Evolutionary conservation across 1,284 basidiomycete species (phyloP), one percentile per base, ranked within the genome.

Genomic region (Cryptococcus depauperatus): DNA sequence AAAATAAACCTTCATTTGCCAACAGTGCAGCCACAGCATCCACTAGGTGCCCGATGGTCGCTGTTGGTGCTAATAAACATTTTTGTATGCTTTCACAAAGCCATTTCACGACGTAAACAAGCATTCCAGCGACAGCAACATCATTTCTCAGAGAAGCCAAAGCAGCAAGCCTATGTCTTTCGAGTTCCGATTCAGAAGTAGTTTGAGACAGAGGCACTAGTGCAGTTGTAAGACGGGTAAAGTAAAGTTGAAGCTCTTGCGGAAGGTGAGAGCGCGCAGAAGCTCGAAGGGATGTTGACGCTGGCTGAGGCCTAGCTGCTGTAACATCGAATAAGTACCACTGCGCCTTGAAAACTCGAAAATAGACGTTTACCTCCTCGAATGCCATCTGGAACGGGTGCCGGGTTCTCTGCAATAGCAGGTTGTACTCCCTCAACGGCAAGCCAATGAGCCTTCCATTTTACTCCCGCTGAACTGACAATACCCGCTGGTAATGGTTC

Each of bases 391-490:
- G 55, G 52, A 4, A 43, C 59, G 14, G 73, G 73, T 1, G 89
- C 84, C 0, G 95, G 95, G 63, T 98, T 99, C 69, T 98, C 91
- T 5, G 91, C 89, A 34, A 96, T 86, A 14, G 92, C 79, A 0
- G 95, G 93, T 64, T 98, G 93, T 3, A 99, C 86, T 29, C 95
- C 93, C 64, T 99, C 93, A 21, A 98, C 89, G 1, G 93, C 92
- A 19, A 99, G 77, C 95, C 93, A 98, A 66, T 98, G 93, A 4
- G 91, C 89, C 21, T 66, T 69, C 71, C 71, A 73, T 44, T 65
- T 61, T 21, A 72, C 69, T 7, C 66, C 66, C 0, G 64, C 63
- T 8, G 61, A 59, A 48, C 60, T 62, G 11, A 57, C 57, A 16
- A 66, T 46, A 18, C 61, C 64, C 1, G 64, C 49, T 0, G 65